Conservation (phyloP, 306 rosid genomes). For the Geum urbanum region DNA sequence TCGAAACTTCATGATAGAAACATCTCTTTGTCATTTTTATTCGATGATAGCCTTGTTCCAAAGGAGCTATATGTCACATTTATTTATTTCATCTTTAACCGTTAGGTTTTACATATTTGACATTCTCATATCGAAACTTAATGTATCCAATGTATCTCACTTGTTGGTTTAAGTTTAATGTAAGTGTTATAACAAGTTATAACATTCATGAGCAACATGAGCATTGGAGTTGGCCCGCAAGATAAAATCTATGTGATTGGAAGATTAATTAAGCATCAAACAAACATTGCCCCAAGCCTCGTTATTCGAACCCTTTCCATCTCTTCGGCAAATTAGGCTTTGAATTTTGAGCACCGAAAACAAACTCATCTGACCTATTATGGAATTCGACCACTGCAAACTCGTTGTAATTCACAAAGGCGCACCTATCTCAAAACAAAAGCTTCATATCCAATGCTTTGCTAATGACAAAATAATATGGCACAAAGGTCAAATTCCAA, state of each 20-base stretch:
- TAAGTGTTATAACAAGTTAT: no score
- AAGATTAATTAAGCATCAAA: background rate
- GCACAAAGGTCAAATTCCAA: background rate
- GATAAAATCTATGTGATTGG: background rate
- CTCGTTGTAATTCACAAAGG: background rate
- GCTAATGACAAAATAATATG: background rate
- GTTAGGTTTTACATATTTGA: no score
- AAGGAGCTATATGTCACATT: no score
- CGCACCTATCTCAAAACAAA: conserved; percentile 8
- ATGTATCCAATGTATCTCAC: no score
- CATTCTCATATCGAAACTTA: no score
- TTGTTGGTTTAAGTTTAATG: no score
- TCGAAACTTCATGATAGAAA: no score
- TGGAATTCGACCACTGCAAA: conserved; percentile 9
- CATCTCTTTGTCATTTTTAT: no score
- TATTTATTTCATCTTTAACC: no score
- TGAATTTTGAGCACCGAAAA: conserved; percentile 33
- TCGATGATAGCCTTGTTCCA: no score
- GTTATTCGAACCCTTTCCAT: conserved; percentile 2
- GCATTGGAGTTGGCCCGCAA: conserved; percentile 1
- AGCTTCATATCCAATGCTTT: conserved; percentile 8
- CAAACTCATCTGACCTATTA: conserved; percentile 6
- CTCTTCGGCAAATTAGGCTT: conserved; percentile 26
- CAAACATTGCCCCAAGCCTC: background rate
- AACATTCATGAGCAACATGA: conserved; percentile 8